Evolutionary conservation across 495 filamentous ascomycete species (phyloP), one percentile per base, ranked within the genome.

Genomic region (Podospora sp.): DNA sequence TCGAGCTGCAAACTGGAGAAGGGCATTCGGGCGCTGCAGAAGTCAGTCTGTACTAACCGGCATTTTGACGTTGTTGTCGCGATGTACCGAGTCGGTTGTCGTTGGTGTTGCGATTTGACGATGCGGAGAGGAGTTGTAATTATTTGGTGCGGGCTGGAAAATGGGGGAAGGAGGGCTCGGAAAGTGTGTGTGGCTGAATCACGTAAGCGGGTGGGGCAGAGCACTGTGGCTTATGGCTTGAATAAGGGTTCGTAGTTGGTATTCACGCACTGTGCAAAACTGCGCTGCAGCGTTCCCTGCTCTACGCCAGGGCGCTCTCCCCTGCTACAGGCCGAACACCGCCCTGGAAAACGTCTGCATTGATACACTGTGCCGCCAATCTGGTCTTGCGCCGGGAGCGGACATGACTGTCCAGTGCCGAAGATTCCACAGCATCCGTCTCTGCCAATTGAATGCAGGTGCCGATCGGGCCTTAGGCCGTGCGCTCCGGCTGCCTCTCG

Each of bases 51-150:
- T 79, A 85, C 90, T 77, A 87, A 92, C 90, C 89, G 90, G 90
- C 90, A 92, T 92, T 86, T 90, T 92, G 88, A 88, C 85, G 82
- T 81, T 79, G 74, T 87, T 74, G 75, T 72, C 79, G 76, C 70
- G 72, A 72, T 71, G 76, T 71, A 46, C 79, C 69, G 73, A 81
- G 77, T 74, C 73, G 73, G 61, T 52, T 52, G 61, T 50, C 61
- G 72, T n/a, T 68, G 79, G 68, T 69, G 61, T 33, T 69, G 69
- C 72, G 73, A 74, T 77, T 75, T 73, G 69, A 70, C 75, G 72
- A 69, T 68, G 69, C 65, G 72, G 72, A 72, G 72, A 65, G 65
- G 72, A 76, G 76, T 76, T 66, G 55, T 70, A 79, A 75, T 75
- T 65, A 75, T 81, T 79, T 81, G 78, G 65, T 75, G 70, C 76